Evolutionary conservation across 768 basidiomycete genomes (phyloP), one percentile per base, ranked within the genome.

Genomic region (Boletus coccyginus): DNA sequence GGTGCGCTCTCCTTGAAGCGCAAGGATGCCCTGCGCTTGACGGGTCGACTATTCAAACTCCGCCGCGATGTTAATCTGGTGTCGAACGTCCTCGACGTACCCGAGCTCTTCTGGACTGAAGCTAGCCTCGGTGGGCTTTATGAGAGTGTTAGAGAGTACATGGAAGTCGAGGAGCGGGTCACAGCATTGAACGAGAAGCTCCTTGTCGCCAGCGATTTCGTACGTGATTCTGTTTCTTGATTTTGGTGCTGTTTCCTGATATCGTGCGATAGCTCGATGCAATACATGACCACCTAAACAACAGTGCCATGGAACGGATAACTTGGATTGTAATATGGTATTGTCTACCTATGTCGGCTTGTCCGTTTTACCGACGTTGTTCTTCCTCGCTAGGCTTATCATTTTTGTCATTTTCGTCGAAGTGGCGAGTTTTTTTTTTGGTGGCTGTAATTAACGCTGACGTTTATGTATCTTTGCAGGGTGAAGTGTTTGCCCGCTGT

Each of bases 101-200:
- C 94, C 1, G 93, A 94, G 66, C 73, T 98, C 45, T 98, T 98
- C 71, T 97, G 94, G 95, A 87, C 85, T 50, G 94, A 96, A 67
- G 94, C 93, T 12, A 94, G 89, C 61, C 74, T 96, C 62, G 89
- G 90, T 64, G 88, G 85, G 31, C 72, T 98, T 36, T 98, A 98
- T 66, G 92, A 94, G 62, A 93, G 94, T 0, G 93, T 95, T 46
- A 78, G 93, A 54, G 94, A 94, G 62, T 98, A 98, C 66, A 92
- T 97, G 81, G 95, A 98, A 72, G 93, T 97, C 50, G 85, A 83
- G 36, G 83, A 80, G 5, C 73, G 95, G 36, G 93, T 95, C 32
- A 83, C 87, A 67, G 88, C 86, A 12, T 72, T 98, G 61, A 96
- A 95, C 67, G 94, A 96, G 68, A 89, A 92, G 60, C 73, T 97